Evolutionary conservation across 1,284 basidiomycete species (phyloP).

Genomic region (Omphalotus olearius): DNA sequence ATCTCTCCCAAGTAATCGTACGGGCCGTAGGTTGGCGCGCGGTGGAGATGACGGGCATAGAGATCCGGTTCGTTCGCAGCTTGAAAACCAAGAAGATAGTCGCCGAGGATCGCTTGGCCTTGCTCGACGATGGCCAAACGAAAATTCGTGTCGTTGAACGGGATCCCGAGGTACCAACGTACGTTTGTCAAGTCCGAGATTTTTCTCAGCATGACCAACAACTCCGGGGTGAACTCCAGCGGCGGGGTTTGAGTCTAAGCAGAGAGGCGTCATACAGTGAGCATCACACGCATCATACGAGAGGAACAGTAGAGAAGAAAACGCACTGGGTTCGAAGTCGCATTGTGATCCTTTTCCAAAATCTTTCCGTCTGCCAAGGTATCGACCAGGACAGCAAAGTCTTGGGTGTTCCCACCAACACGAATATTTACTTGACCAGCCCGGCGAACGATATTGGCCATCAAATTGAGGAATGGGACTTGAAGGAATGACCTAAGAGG

Average conservation of each 20-base stretch:
- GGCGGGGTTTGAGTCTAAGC: conserved; percentile 39
- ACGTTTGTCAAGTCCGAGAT: conserved; percentile 38
- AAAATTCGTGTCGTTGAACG: conserved; percentile 49
- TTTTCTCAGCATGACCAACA: conserved; percentile 47
- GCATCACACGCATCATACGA: background rate
- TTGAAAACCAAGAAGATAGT: conserved; percentile 40
- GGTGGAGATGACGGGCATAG: conserved; percentile 31
- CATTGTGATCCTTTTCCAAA: conserved; percentile 33
- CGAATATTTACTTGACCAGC: conserved; percentile 59
- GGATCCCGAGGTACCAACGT: conserved; percentile 49
- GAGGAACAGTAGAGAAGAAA: background rate
- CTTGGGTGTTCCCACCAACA: conserved; percentile 68
- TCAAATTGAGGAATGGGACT: conserved; percentile 73
- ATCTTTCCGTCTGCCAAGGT: conserved; percentile 30
- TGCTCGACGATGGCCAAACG: conserved; percentile 39
- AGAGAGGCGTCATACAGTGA: background rate
- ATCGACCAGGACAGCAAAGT: conserved; percentile 38
- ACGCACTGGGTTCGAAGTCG: conserved; percentile 17
- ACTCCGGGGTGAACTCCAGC: conserved; percentile 43
- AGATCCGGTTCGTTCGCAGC: conserved; percentile 58
- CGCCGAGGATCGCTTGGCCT: conserved; percentile 39
- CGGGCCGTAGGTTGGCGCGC: conserved; percentile 32
- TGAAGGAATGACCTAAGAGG: conserved; percentile 41
- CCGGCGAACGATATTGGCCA: conserved; percentile 61
- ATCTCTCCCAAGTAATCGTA: conserved; percentile 45